Conservation (phyloP, 805 yeast genomes). For the Kuraishia borneana region DNA sequence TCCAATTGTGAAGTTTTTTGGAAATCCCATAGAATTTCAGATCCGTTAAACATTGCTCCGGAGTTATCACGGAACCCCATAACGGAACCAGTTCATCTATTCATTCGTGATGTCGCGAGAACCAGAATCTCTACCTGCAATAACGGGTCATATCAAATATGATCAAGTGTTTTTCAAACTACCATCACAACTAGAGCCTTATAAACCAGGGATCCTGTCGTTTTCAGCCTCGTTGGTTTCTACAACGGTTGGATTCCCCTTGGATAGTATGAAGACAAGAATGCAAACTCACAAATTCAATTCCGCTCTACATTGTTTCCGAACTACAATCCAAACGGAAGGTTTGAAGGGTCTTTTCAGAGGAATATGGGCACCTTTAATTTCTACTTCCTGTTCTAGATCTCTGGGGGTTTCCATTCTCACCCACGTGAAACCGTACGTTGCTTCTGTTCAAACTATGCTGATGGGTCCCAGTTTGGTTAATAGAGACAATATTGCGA, state of each 20-base stretch:
- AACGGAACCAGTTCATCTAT: too few relatives aligned
- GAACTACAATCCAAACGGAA: slow-evolving; percentile 42
- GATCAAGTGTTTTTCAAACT: slow-evolving; percentile 33
- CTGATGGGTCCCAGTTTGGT: background rate
- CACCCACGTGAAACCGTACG: slow-evolving; percentile 38
- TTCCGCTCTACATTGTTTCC: slow-evolving; percentile 45
- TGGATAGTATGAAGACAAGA: slow-evolving; percentile 80
- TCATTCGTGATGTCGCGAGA: too few relatives aligned
- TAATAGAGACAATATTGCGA: background rate
- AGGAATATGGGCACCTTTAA: slow-evolving; percentile 65
- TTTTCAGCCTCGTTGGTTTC: slow-evolving; percentile 52
- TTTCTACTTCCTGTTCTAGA: slow-evolving; percentile 54
- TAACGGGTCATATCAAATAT: slow-evolving; percentile 41
- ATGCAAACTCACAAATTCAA: slow-evolving; percentile 69
- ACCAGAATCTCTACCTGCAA: slow-evolving; percentile 32
- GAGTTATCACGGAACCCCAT: too few relatives aligned
- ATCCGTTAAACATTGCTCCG: too few relatives aligned
- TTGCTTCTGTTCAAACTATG: slow-evolving; percentile 6
- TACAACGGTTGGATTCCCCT: slow-evolving; percentile 69
- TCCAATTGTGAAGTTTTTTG: too few relatives aligned
- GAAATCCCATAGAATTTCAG: too few relatives aligned
- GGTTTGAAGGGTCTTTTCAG: slow-evolving; percentile 65
- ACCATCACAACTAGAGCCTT: slow-evolving; percentile 38
- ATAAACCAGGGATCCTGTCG: slow-evolving; percentile 48
- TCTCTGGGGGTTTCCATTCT: slow-evolving; percentile 58